phyloP scores from a whole-genome alignment of 257 asterid species.

The Lycium barbarum region DNA sequence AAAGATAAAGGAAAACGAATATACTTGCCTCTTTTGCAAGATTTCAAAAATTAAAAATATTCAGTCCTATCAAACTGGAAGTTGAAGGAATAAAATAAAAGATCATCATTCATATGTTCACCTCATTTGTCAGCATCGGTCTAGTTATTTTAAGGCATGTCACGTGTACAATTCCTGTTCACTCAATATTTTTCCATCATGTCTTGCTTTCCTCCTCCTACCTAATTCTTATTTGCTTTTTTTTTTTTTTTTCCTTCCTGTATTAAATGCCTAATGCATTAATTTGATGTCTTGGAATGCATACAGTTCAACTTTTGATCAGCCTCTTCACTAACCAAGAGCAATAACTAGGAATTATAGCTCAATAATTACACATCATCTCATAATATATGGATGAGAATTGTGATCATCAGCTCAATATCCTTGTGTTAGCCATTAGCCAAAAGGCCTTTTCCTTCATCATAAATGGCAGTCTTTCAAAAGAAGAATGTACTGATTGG shows the following conservation, averaged over 20 bases:
- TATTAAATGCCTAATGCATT: constrained; percentile 3
- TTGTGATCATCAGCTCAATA: constrained; percentile 19
- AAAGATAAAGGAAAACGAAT: background rate
- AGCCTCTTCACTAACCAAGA: background rate
- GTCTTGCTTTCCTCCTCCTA: background rate
- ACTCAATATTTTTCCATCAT: background rate
- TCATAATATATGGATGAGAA: constrained; percentile 19
- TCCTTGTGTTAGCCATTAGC: constrained; percentile 6
- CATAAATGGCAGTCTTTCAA: constrained; percentile 3
- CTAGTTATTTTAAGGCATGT: background rate
- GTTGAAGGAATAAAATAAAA: background rate
- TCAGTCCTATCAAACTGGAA: constrained; percentile 5
- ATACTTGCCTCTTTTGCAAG: background rate
- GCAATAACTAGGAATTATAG: constrained; percentile 8
- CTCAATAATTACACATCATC: constrained; percentile 3
- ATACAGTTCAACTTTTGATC: background rate
- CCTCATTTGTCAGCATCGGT: background rate
- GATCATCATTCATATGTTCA: background rate
- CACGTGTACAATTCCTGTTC: constrained; percentile 24
- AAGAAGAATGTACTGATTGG: background rate
- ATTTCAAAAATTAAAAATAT: background rate
- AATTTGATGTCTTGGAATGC: background rate
- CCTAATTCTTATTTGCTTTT: background rate
- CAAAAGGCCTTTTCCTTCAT: background rate
- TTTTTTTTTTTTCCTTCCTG: background rate